These are phyloP conservation scores for Dendrobium huoshanense DNA, from an alignment of 106 monocot species.

Conservation along the genomic window DNA sequence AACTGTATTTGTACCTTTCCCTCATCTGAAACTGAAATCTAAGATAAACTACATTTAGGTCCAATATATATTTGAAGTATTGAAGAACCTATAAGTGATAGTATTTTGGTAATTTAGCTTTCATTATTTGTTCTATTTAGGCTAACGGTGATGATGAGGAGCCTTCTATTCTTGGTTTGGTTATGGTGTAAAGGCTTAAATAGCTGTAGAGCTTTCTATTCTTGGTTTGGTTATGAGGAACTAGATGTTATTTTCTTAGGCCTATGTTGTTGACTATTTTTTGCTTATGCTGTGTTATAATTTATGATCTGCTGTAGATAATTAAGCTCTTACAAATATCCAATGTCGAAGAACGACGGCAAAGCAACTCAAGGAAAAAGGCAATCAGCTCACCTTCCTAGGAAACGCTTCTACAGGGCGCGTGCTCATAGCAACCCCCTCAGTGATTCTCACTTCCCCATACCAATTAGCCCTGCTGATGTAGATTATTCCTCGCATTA, in stretches of 20 bases:
- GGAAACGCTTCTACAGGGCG: constrained; percentile 90
- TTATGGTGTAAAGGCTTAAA: too few relatives aligned
- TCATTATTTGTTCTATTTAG: too few relatives aligned
- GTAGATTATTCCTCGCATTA: constrained; percentile 65
- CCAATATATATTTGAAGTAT: too few relatives aligned
- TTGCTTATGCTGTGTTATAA: not conserved
- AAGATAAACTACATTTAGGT: too few relatives aligned
- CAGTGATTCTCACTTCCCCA: constrained; percentile 94
- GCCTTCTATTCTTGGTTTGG: too few relatives aligned
- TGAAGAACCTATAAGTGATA: too few relatives aligned
- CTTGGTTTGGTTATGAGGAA: too few relatives aligned
- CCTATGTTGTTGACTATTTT: not conserved
- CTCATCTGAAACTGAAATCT: too few relatives aligned
- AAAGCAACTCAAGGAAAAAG: constrained; percentile 15
- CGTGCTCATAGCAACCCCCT: constrained; percentile 99
- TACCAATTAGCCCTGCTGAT: constrained; percentile 68
- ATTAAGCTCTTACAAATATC: not conserved
- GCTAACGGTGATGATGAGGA: too few relatives aligned
- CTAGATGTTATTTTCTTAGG: not conserved
- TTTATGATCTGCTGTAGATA: not conserved
- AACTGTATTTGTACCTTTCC: too few relatives aligned
- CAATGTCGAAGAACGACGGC: constrained; percentile 3
- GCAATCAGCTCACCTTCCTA: constrained; percentile 41
- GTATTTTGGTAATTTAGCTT: too few relatives aligned
- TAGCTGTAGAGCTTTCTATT: too few relatives aligned